phyloP scores from a whole-genome alignment of 169 alveolate species.

The Plasmodium ovale region DNA sequence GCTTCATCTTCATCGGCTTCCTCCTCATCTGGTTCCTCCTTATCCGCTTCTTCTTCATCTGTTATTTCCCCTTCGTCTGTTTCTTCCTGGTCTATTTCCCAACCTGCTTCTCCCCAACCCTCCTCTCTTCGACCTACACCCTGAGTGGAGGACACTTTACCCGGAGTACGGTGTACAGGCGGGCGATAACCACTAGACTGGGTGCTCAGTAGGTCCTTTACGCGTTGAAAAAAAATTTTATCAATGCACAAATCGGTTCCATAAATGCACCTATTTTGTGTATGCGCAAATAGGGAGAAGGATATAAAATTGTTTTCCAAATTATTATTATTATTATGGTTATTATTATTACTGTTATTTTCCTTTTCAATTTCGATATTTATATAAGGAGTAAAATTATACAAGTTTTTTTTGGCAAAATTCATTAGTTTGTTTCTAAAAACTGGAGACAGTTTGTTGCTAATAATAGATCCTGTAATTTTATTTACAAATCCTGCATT shows the following conservation, averaged over 20 bases:
- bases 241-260: conserved; percentile 57
- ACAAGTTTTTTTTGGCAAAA: conserved; percentile 46
- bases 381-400: conserved; percentile 55
- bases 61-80: too few relatives aligned
- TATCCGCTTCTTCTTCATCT: too few relatives aligned
- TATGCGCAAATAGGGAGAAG: conserved; percentile 71
- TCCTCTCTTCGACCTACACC: too few relatives aligned
- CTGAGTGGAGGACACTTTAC: too few relatives aligned
- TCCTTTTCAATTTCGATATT: conserved; percentile 30
- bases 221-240: conserved; percentile 10
- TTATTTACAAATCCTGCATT: conserved; percentile 63
- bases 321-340: not conserved
- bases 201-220: not conserved
- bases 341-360: conserved; percentile 3
- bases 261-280: conserved; percentile 54
- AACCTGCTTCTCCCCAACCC: too few relatives aligned
- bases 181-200: too few relatives aligned
- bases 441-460: conserved; percentile 38
- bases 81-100: too few relatives aligned
- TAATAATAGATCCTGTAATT: conserved; percentile 54
- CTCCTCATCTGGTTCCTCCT: not conserved
- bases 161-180: not conserved
- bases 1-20: not conserved
- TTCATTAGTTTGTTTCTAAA: conserved; percentile 68
- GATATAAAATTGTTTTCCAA: conserved; percentile 44